These are phyloP conservation scores for Kalmusia sp. DNA, from an alignment of 2,329 filamentous ascomycete genomes.

Conservation along the genomic window DNA sequence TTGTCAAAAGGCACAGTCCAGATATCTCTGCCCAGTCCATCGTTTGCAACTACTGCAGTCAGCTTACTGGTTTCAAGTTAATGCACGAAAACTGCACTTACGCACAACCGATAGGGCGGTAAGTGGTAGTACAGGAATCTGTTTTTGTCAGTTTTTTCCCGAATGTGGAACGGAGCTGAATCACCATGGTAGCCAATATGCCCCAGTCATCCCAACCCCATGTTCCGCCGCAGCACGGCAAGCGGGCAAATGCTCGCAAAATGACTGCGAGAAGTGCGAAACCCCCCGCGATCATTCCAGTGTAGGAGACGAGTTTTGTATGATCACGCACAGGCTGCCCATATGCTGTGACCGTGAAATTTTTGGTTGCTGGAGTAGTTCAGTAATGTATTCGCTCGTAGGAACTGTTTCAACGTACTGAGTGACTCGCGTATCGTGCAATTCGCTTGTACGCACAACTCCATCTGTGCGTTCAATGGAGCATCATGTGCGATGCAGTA, in stretches of 20 bases:
- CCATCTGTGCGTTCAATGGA: conserved; percentile 22
- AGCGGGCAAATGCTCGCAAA: conserved; percentile 44
- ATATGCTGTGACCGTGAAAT: conserved; percentile 46
- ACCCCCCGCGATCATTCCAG: conserved; percentile 41
- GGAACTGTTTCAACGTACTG: conserved; percentile 21
- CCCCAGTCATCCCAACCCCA: conserved; percentile 50
- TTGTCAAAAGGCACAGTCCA: conserved; percentile 54
- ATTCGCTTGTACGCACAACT: conserved; percentile 24
- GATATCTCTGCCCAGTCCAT: conserved; percentile 58
- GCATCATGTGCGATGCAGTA: conserved; percentile 30
- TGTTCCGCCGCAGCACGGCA: conserved; percentile 43
- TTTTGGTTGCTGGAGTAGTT: conserved; percentile 43
- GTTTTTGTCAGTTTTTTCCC: conserved; percentile 6
- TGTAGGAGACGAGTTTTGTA: conserved; percentile 40
- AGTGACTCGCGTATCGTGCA: conserved; percentile 35
- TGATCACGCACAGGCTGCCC: conserved; percentile 45
- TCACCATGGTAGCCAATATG: conserved; percentile 48
- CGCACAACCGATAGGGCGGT: conserved; percentile 24
- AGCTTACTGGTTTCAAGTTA: background rate
- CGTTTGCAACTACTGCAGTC: conserved; percentile 11
- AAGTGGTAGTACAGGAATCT: conserved; percentile 26
- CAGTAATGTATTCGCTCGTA: conserved; percentile 2
- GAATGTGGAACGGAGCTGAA: background rate
- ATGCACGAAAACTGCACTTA: conserved; percentile 5
- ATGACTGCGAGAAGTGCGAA: conserved; percentile 43